Conservation (phyloP, 352 stramenopile species). For the Thalassiosira exigua region DNA sequence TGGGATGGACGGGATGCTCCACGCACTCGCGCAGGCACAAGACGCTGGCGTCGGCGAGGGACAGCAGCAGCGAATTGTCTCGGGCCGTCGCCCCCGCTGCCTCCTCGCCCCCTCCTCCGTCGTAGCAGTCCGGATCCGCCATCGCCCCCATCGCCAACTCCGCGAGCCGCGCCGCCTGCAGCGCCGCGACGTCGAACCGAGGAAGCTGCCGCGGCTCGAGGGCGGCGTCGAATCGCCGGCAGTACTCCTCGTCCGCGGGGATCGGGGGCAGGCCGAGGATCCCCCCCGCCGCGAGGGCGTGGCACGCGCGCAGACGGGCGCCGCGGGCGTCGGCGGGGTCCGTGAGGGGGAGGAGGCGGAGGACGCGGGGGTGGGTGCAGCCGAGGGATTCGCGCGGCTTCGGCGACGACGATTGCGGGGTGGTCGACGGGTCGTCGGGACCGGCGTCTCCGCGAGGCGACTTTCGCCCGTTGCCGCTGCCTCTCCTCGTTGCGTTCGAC, state of each 20-base stretch:
- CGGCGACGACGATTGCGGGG: too few species aligned
- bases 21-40: conserved; percentile 74
- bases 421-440: too few species aligned
- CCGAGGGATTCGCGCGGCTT: too few species aligned
- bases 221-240: conserved; percentile 21
- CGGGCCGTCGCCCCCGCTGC: too few species aligned
- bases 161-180: conserved; percentile 74
- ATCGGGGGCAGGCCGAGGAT: conserved; percentile 76
- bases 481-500: too few species aligned
- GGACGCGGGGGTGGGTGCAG: conserved; percentile 13
- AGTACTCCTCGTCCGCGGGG: conserved; percentile 76
- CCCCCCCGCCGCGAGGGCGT: conserved; percentile 72
- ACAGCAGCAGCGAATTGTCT: conserved; percentile 58
- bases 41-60: conserved; percentile 76
- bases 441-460: too few species aligned
- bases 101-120: too few species aligned
- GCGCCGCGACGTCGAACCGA: conserved; percentile 65
- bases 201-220: conserved; percentile 67
- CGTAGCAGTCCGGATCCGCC: conserved; percentile 43
- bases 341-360: conserved; percentile 65
- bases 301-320: conserved; percentile 71
- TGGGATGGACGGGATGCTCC: conserved; percentile 61
- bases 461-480: too few species aligned
- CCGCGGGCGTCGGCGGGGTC: conserved; percentile 61
- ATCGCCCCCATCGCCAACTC: conserved; percentile 79